Evolutionary conservation across 2,329 filamentous ascomycete genomes (phyloP), one percentile per base, ranked within the genome.

Genomic region (Aspergillus calidoustus): DNA sequence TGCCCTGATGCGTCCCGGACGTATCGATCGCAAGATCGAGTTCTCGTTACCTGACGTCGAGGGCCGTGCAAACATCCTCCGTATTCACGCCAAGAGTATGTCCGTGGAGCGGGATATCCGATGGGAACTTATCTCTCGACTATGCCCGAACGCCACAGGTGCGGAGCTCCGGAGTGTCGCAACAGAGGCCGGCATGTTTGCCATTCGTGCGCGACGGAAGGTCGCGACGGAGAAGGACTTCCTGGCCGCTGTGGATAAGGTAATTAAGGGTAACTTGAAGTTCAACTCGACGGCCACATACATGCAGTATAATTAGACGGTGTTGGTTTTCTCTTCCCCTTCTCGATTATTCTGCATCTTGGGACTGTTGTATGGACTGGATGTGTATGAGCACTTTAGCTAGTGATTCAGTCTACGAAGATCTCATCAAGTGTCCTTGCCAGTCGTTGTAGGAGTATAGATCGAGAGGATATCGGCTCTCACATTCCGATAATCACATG

Each of bases 51-150:
- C 95, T 25, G 95, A 99, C 77, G 92, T 98, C 70, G 95, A 99
- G 79, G 95, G 95, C 55, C 90, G 95, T 68, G 95, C 95, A 74
- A 98, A 97, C 81, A 98, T 99, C 74, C 87, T 99, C 49, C 91
- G 95, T 54, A 99, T 99, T 72, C 95, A 98, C 82, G 95, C 95
- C 72, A 99, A 98, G 90, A 96, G 92, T 77, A 99, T 99, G 95
- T 97, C 93, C 19, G 95, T 99, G 43, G 95, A 99, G 86, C 89
- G 95, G 57, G 95, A 99, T 75, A 99, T 99, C 74, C 89, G 95
- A 80, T 99, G 95, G 95, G 95, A 99, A 83, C 86, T 99, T 68
- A 98, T 99, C 75, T 97, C 93, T 22, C 90, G 95, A 71, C 85
- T 99, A 66, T 99, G 95, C 82, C 95, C 95, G 68, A 99, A 99